phyloP scores from a whole-genome alignment of 1,284 basidiomycete species.

The Lentinula novae-zelandiae region DNA sequence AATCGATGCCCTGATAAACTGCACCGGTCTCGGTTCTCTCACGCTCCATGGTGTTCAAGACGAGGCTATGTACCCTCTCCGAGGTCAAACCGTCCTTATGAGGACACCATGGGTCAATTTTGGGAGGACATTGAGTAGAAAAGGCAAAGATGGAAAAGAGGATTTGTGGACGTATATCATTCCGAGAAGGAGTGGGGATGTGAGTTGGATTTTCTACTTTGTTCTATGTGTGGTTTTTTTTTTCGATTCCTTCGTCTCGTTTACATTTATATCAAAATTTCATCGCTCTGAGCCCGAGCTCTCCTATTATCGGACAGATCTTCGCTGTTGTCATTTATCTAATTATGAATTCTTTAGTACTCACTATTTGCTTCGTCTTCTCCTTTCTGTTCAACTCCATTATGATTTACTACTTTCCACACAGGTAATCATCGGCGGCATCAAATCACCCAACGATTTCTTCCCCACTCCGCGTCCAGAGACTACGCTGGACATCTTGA shows the following conservation, averaged over 20 bases:
- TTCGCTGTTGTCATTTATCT: neutral
- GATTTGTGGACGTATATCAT: slow-evolving; percentile 63
- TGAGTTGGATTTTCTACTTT: slow-evolving; percentile 27
- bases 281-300: too few relatives aligned
- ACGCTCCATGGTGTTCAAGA: slow-evolving; percentile 81
- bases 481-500: slow-evolving; percentile 47
- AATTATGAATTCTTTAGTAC: neutral
- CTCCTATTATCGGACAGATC: too few relatives aligned
- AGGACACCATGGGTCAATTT: slow-evolving; percentile 70
- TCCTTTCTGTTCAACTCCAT: slow-evolving; percentile 3
- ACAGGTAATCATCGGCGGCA: slow-evolving; percentile 23
- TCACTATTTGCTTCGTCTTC: neutral
- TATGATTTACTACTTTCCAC: neutral
- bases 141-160: slow-evolving; percentile 28
- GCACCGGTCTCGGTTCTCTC: slow-evolving; percentile 61
- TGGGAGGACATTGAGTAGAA: slow-evolving; percentile 50
- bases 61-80: slow-evolving; percentile 67
- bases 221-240: too few relatives aligned
- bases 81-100: slow-evolving; percentile 84
- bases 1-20: slow-evolving; percentile 60
- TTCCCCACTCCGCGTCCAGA: slow-evolving; percentile 49
- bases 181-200: slow-evolving; percentile 64
- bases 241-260: neutral
- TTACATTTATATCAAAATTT: neutral
- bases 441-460: slow-evolving; percentile 23